These are phyloP conservation scores for Colletotrichum tanaceti DNA, from an alignment of 2,329 filamentous ascomycete genomes.

Conservation along the genomic window DNA sequence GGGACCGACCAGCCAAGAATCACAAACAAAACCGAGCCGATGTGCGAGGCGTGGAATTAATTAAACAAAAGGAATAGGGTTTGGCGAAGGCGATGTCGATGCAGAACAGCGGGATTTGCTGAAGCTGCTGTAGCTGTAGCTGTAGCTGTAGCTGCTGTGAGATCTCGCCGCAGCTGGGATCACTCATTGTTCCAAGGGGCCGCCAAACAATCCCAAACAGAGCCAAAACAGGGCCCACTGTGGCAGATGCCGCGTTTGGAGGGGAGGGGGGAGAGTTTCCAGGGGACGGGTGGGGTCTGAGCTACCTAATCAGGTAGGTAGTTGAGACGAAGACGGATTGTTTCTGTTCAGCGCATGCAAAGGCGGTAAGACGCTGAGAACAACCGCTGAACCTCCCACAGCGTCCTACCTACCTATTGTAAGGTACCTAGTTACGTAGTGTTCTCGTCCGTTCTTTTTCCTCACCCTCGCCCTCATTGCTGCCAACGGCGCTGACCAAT, in stretches of 20 bases:
- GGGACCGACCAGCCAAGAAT: not conserved
- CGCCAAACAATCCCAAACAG: constrained; percentile 39
- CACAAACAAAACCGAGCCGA: not conserved
- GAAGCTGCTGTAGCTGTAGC: constrained; percentile 2
- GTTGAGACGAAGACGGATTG: constrained; percentile 16
- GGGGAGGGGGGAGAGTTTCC: constrained; percentile 7
- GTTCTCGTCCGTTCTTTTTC: constrained; percentile 23
- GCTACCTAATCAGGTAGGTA: no score
- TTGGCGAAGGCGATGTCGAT: constrained; percentile 10
- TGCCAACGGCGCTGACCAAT: not conserved
- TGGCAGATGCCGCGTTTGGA: constrained; percentile 36
- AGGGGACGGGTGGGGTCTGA: no score
- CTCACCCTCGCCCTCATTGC: not conserved
- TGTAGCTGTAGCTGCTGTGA: not conserved
- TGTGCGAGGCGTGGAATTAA: constrained; percentile 2
- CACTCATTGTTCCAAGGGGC: constrained; percentile 17
- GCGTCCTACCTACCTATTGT: no score
- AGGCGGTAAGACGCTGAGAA: not conserved
- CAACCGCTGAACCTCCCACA: not conserved
- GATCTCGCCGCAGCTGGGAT: constrained; percentile 22
- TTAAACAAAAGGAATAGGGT: constrained; percentile 16
- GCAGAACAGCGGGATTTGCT: constrained; percentile 21
- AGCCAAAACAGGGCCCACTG: constrained; percentile 40
- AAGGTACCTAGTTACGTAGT: no score
- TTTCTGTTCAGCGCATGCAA: not conserved